phyloP scores from a whole-genome alignment of 768 basidiomycete genomes.

The Tricholoma saponaceum region DNA sequence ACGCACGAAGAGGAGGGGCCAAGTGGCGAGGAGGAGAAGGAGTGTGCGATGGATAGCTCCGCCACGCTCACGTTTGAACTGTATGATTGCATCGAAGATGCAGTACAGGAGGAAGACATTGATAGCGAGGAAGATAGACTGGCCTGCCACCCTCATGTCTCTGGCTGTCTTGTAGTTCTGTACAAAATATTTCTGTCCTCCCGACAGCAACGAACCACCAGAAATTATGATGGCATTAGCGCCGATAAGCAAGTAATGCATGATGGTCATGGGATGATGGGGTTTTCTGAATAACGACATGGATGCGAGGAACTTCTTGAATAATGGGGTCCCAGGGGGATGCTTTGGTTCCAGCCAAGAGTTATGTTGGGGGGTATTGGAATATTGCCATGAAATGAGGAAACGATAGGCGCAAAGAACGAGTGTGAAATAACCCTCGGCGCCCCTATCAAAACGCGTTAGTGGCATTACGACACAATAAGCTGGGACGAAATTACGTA shows the following conservation, averaged over 20 bases:
- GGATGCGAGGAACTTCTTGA: constrained; percentile 18
- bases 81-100: constrained; percentile 23
- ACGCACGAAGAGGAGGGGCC: constrained; percentile 30
- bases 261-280: constrained; percentile 24
- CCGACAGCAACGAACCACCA: constrained; percentile 29
- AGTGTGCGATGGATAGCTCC: constrained; percentile 24
- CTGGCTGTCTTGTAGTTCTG: constrained; percentile 18
- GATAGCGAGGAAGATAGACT: constrained; percentile 28
- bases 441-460: constrained; percentile 11
- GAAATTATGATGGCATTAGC: constrained; percentile 29
- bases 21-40: constrained; percentile 21
- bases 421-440: constrained; percentile 29
- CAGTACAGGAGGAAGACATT: constrained; percentile 21
- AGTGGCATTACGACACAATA: constrained; percentile 1
- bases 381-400: constrained; percentile 33
- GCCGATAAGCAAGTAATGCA: constrained; percentile 26
- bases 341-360: constrained; percentile 32
- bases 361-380: constrained; percentile 23
- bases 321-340: constrained; percentile 10
- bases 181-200: constrained; percentile 16
- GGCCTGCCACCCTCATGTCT: constrained; percentile 26
- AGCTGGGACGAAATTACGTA: constrained; percentile 6
- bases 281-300: constrained; percentile 19
- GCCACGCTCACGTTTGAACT: constrained; percentile 14
- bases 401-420: constrained; percentile 32